phyloP scores from a whole-genome alignment of 768 basidiomycete species.

The Russula lepida region DNA sequence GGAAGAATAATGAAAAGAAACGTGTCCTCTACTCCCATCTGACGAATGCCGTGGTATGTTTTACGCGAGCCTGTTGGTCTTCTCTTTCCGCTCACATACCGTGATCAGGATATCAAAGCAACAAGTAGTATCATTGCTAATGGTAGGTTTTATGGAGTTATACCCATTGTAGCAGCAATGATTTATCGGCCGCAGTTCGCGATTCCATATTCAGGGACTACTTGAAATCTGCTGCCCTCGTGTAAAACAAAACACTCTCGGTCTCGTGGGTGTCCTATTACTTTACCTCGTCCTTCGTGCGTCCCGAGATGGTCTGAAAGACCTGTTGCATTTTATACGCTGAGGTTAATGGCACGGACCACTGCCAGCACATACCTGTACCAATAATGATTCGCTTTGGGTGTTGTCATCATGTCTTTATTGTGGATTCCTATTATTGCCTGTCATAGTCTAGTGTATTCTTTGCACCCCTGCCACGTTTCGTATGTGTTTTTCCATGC shows the following conservation, averaged over 20 bases:
- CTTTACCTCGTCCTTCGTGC: not conserved
- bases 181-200: conserved; percentile 20
- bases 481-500: not conserved
- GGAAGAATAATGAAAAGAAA: conserved; percentile 69
- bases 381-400: conserved; percentile 5
- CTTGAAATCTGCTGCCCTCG: conserved; percentile 31
- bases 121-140: conserved; percentile 79
- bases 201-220: conserved; percentile 34
- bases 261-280: not conserved
- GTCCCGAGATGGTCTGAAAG: not conserved
- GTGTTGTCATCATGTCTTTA: conserved; percentile 8
- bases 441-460: conserved; percentile 14
- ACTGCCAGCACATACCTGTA: conserved; percentile 11
- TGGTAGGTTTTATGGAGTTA: conserved; percentile 34
- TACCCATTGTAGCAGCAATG: not conserved
- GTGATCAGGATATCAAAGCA: conserved; percentile 63
- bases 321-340: conserved; percentile 9
- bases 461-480: not conserved
- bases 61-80: not conserved
- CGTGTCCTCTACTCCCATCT: conserved; percentile 77
- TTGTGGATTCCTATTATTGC: not conserved
- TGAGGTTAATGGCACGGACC: conserved; percentile 4
- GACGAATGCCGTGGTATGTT: conserved; percentile 64
- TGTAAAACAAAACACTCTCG: conserved; percentile 20
- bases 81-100: not conserved